A percentile compares a stretch with the other conserved stretches of the same genome.
Conservation (phyloP, 768 basidiomycete genomes). For the Gloeostereum incarnatum region DNA sequence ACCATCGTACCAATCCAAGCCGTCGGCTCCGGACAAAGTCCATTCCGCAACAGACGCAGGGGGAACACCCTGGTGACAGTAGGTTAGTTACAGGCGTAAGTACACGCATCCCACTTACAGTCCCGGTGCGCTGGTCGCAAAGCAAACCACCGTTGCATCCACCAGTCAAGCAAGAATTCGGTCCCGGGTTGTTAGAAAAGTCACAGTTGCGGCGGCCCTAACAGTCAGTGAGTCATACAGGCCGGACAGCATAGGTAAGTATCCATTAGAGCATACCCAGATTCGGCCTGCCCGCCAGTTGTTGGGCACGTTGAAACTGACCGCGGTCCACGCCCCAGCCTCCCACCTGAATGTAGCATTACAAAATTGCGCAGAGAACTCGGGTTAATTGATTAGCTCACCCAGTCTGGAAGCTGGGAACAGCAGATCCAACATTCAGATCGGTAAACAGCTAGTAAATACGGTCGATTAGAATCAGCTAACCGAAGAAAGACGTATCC, state of each 20-base stretch:
- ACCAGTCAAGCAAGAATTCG: slow-evolving; percentile 52
- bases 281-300: slow-evolving; percentile 34
- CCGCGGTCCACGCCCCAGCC: slow-evolving; percentile 16
- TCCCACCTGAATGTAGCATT: slow-evolving; percentile 23
- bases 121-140: slow-evolving; percentile 42
- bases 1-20: slow-evolving; percentile 31
- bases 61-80: slow-evolving; percentile 22
- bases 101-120: slow-evolving; percentile 19
- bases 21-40: slow-evolving; percentile 18
- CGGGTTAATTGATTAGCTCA: slow-evolving; percentile 9
- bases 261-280: slow-evolving; percentile 32
- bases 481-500: not conserved
- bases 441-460: slow-evolving; percentile 35
- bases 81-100: not conserved
- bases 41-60: slow-evolving; percentile 41
- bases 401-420: slow-evolving; percentile 25
- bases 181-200: slow-evolving; percentile 43
- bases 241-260: not conserved
- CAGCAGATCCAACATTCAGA: slow-evolving; percentile 23
- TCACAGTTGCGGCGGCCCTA: slow-evolving; percentile 60
- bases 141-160: slow-evolving; percentile 62
- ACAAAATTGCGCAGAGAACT: not conserved
- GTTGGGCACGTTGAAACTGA: slow-evolving; percentile 35
- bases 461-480: not conserved
- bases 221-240: slow-evolving; percentile 7